These are phyloP conservation scores for Beauveria varroae DNA, from an alignment of 2,329 filamentous ascomycete genomes.

Conservation along the genomic window DNA sequence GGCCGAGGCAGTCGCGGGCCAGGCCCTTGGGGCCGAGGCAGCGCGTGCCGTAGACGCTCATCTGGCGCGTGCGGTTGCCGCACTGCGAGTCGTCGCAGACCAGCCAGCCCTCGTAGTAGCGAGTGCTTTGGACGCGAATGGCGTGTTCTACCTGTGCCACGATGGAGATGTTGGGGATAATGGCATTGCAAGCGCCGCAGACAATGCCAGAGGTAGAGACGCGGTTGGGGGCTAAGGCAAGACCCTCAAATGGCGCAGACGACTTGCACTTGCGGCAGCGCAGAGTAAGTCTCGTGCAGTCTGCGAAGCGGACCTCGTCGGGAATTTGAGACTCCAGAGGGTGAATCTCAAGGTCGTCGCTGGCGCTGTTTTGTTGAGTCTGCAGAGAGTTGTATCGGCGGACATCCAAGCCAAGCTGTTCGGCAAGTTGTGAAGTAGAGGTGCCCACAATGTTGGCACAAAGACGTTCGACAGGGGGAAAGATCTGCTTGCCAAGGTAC, in stretches of 20 bases:
- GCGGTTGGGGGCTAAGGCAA: conserved; percentile 49
- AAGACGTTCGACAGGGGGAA: conserved; percentile 93
- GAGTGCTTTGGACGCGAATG: conserved; percentile 67
- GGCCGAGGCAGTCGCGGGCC: conserved; percentile 74
- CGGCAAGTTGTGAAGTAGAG: conserved; percentile 80
- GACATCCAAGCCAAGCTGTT: conserved; percentile 87
- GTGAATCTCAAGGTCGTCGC: conserved; percentile 66
- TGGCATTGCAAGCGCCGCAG: conserved; percentile 61
- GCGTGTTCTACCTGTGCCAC: conserved; percentile 83
- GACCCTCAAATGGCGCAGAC: conserved; percentile 66
- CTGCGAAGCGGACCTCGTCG: conserved; percentile 80
- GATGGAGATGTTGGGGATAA: conserved; percentile 63
- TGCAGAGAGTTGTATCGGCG: conserved; percentile 62
- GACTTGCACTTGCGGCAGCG: conserved; percentile 76
- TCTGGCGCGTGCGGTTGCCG: conserved; percentile 78
- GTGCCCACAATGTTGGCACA: conserved; percentile 94
- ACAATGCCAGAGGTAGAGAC: conserved; percentile 68
- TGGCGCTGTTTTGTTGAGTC: conserved; percentile 40
- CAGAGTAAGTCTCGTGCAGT: conserved; percentile 68
- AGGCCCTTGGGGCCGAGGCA: conserved; percentile 84
- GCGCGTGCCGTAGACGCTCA: conserved; percentile 84
- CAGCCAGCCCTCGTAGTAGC: conserved; percentile 90
- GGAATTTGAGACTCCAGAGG: conserved; percentile 92
- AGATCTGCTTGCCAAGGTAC: conserved; percentile 97
- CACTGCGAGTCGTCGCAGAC: conserved; percentile 86